phyloP scores from a whole-genome alignment of 169 alveolate genomes.

The Plasmodium gonderi region DNA sequence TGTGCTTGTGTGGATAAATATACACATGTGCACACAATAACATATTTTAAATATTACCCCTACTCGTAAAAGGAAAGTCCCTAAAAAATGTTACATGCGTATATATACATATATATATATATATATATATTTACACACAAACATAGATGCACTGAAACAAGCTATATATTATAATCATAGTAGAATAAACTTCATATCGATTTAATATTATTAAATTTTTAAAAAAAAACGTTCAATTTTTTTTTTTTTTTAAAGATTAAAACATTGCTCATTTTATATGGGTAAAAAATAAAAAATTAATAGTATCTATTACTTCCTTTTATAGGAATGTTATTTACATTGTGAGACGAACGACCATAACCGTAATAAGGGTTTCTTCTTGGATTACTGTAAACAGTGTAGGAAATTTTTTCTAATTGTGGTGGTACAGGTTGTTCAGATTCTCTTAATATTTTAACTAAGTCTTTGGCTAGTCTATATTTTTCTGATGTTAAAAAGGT shows the following conservation, averaged over 20 bases:
- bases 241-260: constrained; percentile 7
- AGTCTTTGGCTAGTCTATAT: constrained; percentile 92
- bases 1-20: background rate
- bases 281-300: background rate
- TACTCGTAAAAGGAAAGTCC: background rate
- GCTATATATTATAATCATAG: background rate
- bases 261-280: background rate
- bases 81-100: background rate
- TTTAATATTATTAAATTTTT: background rate
- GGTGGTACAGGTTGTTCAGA: constrained; percentile 94
- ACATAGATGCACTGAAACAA: background rate
- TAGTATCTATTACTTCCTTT: constrained; percentile 58
- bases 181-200: background rate
- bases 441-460: constrained; percentile 93
- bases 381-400: constrained; percentile 70
- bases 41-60: background rate
- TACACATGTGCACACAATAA: background rate
- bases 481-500: constrained; percentile 95
- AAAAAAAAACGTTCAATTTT: background rate
- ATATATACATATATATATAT: background rate
- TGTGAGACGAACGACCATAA: constrained; percentile 45
- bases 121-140: background rate
- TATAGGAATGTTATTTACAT: constrained; percentile 31
- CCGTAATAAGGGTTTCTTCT: constrained; percentile 72
- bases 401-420: constrained; percentile 85